phyloP scores from a whole-genome alignment of 2,329 filamentous ascomycete genomes.

The Clonostachys rhizophaga region DNA sequence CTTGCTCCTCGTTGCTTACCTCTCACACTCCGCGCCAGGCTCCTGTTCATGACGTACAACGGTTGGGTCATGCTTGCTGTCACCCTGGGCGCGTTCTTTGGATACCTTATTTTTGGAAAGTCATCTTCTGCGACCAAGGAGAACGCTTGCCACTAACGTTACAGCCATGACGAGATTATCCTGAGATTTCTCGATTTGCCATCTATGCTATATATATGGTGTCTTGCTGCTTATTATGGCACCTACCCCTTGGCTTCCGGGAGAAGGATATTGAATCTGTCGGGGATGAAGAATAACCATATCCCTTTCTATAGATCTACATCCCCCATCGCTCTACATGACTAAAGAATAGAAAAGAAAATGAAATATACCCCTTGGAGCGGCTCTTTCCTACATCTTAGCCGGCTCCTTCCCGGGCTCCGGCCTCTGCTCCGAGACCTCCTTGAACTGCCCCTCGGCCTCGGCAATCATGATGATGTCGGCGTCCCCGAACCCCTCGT shows the following conservation, averaged over 20 bases:
- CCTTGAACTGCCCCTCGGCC: conserved; percentile 40
- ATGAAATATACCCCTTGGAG: not conserved
- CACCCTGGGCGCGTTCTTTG: conserved; percentile 80
- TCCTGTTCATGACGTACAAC: conserved; percentile 99
- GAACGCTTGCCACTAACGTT: conserved; percentile 77
- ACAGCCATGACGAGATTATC: too few species aligned
- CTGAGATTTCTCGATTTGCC: too few species aligned
- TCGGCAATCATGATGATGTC: conserved; percentile 40
- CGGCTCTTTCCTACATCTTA: conserved; percentile 10
- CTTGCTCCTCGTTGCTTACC: not conserved
- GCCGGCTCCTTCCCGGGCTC: conserved; percentile 10
- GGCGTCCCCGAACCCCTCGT: conserved; percentile 47
- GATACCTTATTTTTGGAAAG: conserved; percentile 78
- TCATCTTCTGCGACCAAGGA: conserved; percentile 71
- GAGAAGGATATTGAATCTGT: too few species aligned
- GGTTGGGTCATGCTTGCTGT: conserved; percentile 96
- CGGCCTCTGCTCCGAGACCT: conserved; percentile 20
- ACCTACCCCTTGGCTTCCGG: too few species aligned
- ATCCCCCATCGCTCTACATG: not conserved
- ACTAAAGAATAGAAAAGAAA: not conserved
- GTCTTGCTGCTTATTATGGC: too few species aligned
- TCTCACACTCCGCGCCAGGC: conserved; percentile 50
- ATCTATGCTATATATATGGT: too few species aligned
- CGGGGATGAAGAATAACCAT: not conserved
- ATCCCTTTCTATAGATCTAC: not conserved